Evolutionary conservation across 305 asterid genomes (phyloP).

Genomic region (Solanum aculeatissimum): DNA sequence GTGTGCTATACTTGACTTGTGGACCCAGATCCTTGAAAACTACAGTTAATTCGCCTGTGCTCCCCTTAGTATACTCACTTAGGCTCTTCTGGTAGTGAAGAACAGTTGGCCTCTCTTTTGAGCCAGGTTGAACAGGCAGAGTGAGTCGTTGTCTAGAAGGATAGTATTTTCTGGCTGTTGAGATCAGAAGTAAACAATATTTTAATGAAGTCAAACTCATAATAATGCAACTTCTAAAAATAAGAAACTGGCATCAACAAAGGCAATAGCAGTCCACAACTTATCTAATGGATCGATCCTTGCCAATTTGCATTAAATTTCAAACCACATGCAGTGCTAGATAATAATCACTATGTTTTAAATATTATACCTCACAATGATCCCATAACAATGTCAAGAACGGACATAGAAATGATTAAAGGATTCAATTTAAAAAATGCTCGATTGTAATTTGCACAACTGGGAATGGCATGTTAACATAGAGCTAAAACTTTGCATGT

Average conservation of each 20-base stretch:
- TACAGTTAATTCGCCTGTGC: conserved; percentile 39
- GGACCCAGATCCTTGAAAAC: conserved; percentile 92
- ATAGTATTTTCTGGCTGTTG: conserved; percentile 67
- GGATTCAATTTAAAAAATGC: background rate
- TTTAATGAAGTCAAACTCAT: background rate
- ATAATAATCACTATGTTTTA: background rate
- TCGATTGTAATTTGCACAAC: background rate
- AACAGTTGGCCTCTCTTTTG: conserved; percentile 65
- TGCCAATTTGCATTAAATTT: background rate
- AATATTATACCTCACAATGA: background rate
- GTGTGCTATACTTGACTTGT: conserved; percentile 83
- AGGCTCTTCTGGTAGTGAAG: conserved; percentile 62
- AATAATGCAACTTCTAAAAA: background rate
- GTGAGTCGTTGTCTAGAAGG: conserved; percentile 85
- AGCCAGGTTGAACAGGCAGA: conserved; percentile 63
- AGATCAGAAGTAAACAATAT: background rate
- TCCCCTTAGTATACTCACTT: conserved; percentile 60
- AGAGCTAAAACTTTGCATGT: background rate
- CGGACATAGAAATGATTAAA: background rate
- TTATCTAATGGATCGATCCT: background rate
- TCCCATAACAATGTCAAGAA: background rate
- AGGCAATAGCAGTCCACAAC: background rate
- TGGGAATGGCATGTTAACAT: background rate
- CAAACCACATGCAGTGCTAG: background rate
- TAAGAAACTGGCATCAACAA: background rate